A percentile compares a stretch with the other conserved stretches of the same genome.
phyloP scores from a whole-genome alignment of 192 early-diverging fungal genomes.

The Dimargaris cristalligena region DNA sequence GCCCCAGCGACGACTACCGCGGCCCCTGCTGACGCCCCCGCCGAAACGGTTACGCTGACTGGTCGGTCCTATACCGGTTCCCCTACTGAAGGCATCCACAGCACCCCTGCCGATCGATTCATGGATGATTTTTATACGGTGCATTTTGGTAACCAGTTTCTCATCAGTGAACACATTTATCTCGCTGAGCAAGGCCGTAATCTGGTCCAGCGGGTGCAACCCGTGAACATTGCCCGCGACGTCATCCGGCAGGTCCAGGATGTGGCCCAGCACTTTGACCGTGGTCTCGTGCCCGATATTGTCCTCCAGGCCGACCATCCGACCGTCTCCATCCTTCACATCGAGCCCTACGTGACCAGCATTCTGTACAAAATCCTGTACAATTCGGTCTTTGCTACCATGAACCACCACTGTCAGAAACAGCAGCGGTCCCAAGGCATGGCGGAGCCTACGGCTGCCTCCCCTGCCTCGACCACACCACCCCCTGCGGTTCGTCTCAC shows the following conservation, averaged over 20 bases:
- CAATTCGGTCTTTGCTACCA: slow-evolving; percentile 35
- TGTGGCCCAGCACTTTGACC: slow-evolving; percentile 28
- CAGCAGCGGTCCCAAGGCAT: slow-evolving; percentile 3
- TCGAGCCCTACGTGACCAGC: slow-evolving; percentile 36
- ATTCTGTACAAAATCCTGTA: slow-evolving; percentile 42
- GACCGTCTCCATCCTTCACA: slow-evolving; percentile 32
- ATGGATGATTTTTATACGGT: slow-evolving; percentile 43
- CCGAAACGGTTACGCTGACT: slow-evolving; percentile 18
- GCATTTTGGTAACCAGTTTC: slow-evolving; percentile 39
- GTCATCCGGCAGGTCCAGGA: slow-evolving; percentile 30
- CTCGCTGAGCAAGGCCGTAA: slow-evolving; percentile 35
- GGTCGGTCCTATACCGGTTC: slow-evolving; percentile 26
- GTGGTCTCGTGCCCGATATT: slow-evolving; percentile 26
- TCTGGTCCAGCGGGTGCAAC: slow-evolving; percentile 36
- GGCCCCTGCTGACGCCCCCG: slow-evolving; percentile 8
- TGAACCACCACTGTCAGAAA: slow-evolving; percentile 22
- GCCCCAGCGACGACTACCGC: slow-evolving; percentile 16
- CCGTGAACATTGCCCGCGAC: slow-evolving; percentile 28
- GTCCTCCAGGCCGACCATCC: slow-evolving; percentile 28
- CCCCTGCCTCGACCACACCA: slow-evolving; percentile 2
- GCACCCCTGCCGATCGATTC: slow-evolving; percentile 32
- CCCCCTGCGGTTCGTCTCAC: slow-evolving; percentile 34
- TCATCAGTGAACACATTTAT: slow-evolving; percentile 40
- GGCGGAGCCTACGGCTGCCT: not conserved
- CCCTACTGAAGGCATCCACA: slow-evolving; percentile 23